Base-by-base conservation (phyloP, 2,329 filamentous ascomycete genomes). In the Cytospora schulzeri region DNA sequence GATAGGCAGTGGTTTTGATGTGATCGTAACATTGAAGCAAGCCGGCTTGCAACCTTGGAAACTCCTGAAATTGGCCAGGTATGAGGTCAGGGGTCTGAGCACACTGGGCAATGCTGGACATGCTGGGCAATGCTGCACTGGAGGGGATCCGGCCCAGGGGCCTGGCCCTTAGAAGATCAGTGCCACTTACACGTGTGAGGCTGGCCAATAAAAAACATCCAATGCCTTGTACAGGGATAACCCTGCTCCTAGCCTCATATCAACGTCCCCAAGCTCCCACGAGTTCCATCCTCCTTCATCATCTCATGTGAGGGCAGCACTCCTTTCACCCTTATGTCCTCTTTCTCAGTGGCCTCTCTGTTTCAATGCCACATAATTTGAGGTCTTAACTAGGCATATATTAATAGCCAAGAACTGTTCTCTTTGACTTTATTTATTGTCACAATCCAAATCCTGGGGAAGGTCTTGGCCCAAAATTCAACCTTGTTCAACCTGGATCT, bases 1-100 rank as follows among this genome's bases (percentile, higher is more conserved):
- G n/a, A 4, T 22, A 14, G 9, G 45, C 22, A 24, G 19, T 45
- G 19, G 38, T 24, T 24, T 48, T 24, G n/a, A 48, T 24, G 9
- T 22, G 41, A n/a, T 35, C 33, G 17, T 45, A n/a, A n/a, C n/a
- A n/a, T 19, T 22, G n/a, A 22, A 14, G 45, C 45, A 48, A 22
- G n/a, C n/a, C 45, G 19, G 22, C n/a, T 48, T 48, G 45, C 45
- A 48, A 48, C 45, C 45, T 48, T 24, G 15, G 41, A 48, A 48
- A 48, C n/a, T 48, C 45, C 45, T 48, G 45, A 48, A 48, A 48
- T 48, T 48, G 45, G 45, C 45, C 45, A 48, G 45, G 45, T 48
- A 48, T 48, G 45, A 48, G 45, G 45, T 48, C 45, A 48, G 45
- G 45, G 45, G 45, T 24, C 45, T 19, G n/a, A 24, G 45, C 45